Base-by-base conservation (phyloP, 371 early-diverging fungal genomes). In the Rhizopus delemar region DNA sequence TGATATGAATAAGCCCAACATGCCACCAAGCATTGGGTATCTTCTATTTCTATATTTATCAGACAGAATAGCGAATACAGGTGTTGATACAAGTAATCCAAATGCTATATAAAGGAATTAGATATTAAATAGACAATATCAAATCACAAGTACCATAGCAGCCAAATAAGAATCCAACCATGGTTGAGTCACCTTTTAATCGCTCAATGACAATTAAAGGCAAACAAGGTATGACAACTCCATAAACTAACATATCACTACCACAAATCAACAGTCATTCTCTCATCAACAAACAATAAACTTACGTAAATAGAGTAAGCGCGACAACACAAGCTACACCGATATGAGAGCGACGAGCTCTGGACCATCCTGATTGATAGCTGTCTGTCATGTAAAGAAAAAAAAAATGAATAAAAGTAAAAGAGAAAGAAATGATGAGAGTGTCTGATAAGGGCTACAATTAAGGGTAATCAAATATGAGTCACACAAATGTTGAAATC, bases 191-290 rank as follows among this genome's bases (percentile, higher is more conserved):
- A 29, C 86, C 86, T 15, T 83, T 78, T 49, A 85, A 75, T 15
- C 80, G 69, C 8, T 88, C 81, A 53, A 84, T 74, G 9, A 94
- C 85, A 13, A 95, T 82, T 29, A 76, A 70, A 4, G 95, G 95
- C 35, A 94, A 72, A 52, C 92, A 84, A 29, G 95, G 94, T 29
- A 93, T 86, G 13, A 92, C 85, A n/a, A 92, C 83, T 33, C 90
- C 89, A 66, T 94, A 94, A 6, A 89, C 85, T 15, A 88, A 73
- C 70, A 89, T 87, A 68, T 94, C 92, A 53, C 78, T 80, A 51
- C 9, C 12, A 55, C n/a, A 6, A 41, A 41, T 50, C 16, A 49
- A 46, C 32, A 38, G 39, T 38, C 7, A 48, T n/a, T 22, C 48
- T 5, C 16, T 4, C 48, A 31, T 41, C 39, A 43, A 53, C 45